Evolutionary conservation across 2,329 filamentous ascomycete genomes (phyloP).

Genomic region (Fusarium udum): DNA sequence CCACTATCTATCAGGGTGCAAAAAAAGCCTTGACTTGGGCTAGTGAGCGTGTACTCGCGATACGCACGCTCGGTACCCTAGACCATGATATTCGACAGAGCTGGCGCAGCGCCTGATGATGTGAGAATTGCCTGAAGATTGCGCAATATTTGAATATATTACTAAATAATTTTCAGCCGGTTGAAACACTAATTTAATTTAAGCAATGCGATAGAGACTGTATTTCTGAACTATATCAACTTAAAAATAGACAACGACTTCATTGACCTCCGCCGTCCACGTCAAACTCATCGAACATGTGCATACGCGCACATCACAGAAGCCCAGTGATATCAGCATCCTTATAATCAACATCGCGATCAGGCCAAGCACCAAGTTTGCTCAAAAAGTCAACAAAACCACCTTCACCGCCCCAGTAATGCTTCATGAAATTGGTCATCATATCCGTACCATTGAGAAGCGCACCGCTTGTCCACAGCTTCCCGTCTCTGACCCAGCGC

Average conservation of each 20-base stretch:
- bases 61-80: neutral
- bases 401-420: conserved; percentile 44
- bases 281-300: too few species aligned
- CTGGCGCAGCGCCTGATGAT: neutral
- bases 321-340: conserved; percentile 23
- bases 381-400: conserved; percentile 31
- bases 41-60: neutral
- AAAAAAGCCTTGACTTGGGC: neutral
- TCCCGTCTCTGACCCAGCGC: conserved; percentile 49
- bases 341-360: conserved; percentile 47
- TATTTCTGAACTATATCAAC: too few species aligned
- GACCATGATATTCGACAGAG: neutral
- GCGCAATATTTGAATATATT: neutral
- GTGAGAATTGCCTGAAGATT: neutral
- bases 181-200: too few species aligned
- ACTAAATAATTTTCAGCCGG: too few species aligned
- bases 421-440: conserved; percentile 44
- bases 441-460: conserved; percentile 50
- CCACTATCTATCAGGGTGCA: neutral
- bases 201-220: neutral
- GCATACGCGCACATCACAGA: neutral
- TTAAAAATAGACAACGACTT: neutral
- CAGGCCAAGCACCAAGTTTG: conserved; percentile 40
- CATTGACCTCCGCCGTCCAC: too few species aligned
- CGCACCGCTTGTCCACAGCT: conserved; percentile 50